Evolutionary conservation across 495 filamentous ascomycete genomes (phyloP).

Genomic region (Aspergillus cristatus): DNA sequence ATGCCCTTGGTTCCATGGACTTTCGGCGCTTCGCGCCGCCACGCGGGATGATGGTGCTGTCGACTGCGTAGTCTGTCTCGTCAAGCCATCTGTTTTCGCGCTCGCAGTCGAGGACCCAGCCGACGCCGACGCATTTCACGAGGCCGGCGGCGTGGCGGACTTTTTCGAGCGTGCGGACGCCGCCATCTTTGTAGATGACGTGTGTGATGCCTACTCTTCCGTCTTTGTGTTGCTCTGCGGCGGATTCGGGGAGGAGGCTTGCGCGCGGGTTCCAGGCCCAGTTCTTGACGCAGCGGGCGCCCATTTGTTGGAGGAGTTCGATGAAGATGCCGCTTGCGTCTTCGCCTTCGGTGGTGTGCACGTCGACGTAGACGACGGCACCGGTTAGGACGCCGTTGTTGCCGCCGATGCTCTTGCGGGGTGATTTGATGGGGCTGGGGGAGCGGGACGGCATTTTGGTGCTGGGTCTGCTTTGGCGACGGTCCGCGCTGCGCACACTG

Average conservation of each 20-base stretch:
- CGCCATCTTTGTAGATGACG: conserved; percentile 91
- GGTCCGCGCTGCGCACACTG: conserved; percentile 1
- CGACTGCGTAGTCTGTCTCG: conserved; percentile 59
- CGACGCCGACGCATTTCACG: conserved; percentile 76
- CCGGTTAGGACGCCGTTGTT: conserved; percentile 46
- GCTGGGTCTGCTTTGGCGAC: neutral
- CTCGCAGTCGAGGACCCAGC: conserved; percentile 85
- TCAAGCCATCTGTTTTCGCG: conserved; percentile 68
- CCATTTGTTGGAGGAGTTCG: conserved; percentile 74
- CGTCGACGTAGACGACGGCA: conserved; percentile 82
- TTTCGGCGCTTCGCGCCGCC: conserved; percentile 73
- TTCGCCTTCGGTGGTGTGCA: conserved; percentile 82
- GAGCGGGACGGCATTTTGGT: conserved; percentile 11
- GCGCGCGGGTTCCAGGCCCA: conserved; percentile 75
- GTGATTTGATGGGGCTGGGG: conserved; percentile 22
- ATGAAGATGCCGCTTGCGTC: conserved; percentile 79
- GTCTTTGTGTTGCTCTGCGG: conserved; percentile 19
- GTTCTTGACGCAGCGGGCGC: conserved; percentile 69
- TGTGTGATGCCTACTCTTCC: conserved; percentile 80
- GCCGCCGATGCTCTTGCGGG: conserved; percentile 15
- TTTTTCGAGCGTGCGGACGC: conserved; percentile 78
- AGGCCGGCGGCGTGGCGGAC: conserved; percentile 63
- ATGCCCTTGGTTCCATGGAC: conserved; percentile 80
- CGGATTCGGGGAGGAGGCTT: conserved; percentile 25
- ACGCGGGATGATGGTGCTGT: conserved; percentile 62